Evolutionary conservation across 1,139 yeast species (phyloP).

Genomic region (Chernovozyma aurita): DNA sequence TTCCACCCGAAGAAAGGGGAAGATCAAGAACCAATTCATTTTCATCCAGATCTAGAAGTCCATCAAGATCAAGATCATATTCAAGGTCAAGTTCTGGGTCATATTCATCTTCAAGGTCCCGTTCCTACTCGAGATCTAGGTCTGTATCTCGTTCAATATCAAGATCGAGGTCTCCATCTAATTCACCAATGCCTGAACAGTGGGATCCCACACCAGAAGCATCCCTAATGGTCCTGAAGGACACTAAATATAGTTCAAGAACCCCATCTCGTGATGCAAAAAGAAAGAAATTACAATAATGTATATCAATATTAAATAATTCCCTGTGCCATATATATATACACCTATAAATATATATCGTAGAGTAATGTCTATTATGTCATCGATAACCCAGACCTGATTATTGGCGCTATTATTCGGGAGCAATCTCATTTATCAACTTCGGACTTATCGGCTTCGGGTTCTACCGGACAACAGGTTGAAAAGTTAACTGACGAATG

Average conservation of each 20-base stretch:
- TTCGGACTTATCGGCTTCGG: constrained; percentile 6
- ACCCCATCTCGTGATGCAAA: neutral
- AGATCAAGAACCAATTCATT: constrained; percentile 9
- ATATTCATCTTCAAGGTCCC: neutral
- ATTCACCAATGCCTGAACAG: no score
- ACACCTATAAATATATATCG: no score
- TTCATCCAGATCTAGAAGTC: constrained; percentile 10
- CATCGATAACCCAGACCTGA: no score
- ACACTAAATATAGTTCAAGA: constrained; percentile 8
- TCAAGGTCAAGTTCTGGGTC: constrained; percentile 8
- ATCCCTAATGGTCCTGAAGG: no score
- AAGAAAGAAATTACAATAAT: neutral
- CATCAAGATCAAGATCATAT: constrained; percentile 10
- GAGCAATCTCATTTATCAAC: no score
- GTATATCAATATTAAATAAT: no score
- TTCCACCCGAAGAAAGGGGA: constrained; percentile 26
- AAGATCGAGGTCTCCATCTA: constrained; percentile 12
- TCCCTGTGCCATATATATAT: neutral
- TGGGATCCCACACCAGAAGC: no score
- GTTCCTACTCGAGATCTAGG: constrained; percentile 4
- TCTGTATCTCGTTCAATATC: constrained; percentile 7
- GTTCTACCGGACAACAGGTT: constrained; percentile 2
- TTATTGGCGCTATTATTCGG: no score
- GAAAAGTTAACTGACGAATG: constrained; percentile 5
- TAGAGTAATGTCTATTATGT: no score